Evolutionary conservation across 495 filamentous ascomycete genomes (phyloP), one percentile per base, ranked within the genome.

Genomic region (Daldinia childiae): DNA sequence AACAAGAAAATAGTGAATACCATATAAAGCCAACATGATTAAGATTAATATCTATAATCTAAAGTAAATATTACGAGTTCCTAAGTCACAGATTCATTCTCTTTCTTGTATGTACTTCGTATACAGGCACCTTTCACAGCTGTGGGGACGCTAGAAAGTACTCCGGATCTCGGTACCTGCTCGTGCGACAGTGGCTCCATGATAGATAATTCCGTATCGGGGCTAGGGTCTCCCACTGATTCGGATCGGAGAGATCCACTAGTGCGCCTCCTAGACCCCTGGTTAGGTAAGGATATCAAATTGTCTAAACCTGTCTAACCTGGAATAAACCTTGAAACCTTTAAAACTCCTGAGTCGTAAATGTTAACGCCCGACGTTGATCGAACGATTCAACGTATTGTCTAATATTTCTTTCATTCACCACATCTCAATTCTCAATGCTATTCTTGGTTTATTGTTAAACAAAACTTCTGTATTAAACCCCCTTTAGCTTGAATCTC

Each of bases 351-450:
- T 68, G 41, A 62, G 50, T 34, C 41, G 51, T 68, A 24, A 62
- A 62, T 34, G 29, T 34, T 57, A 51, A 67, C 45, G 15, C 62
- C 50, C 45, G 38, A 68, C 29, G 48, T 58, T 29, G 45, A 59
- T 66, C 68, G 68, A 71, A 72, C 51, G 58, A 63, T 61, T 64
- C 19, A 19, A 26, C 21, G 8, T 26, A 17, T 57, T 27, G 54
- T 27, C 54, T 34, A 41, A 68, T 64, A 27, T 39, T 63, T 66
- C 45, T 63, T 65, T 68, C 62, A 11, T 50, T 68, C 32, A 27
- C 54, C 19, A 36, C 30, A 2, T 21, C 21, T 45, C 14, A 36
- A 14, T 38, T 21, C 21, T 45, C 14, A 36, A 14, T 38, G 38
- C 57, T 41, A 38, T 19, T 58, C 58, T 57, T 29, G 3, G n/a